Conservation (phyloP, 2,329 filamentous ascomycete species). For the Dothistroma pini region DNA sequence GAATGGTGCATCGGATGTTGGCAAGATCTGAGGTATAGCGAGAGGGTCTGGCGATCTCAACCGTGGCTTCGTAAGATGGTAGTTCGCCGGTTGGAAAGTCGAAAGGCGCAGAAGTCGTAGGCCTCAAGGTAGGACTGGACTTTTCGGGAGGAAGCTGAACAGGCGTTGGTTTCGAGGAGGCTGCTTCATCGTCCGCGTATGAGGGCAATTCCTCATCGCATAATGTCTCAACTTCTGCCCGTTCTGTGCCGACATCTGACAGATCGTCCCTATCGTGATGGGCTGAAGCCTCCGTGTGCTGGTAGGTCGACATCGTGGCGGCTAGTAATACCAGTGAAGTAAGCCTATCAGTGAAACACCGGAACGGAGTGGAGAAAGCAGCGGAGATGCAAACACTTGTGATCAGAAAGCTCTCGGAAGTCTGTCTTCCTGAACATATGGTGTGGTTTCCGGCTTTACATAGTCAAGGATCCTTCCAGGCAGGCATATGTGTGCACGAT, state of each 20-base stretch:
- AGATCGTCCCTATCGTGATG: slow-evolving; percentile 9
- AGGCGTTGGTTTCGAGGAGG: neutral
- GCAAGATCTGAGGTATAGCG: slow-evolving; percentile 18
- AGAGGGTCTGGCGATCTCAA: slow-evolving; percentile 10
- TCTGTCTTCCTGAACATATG: neutral
- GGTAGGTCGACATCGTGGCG: neutral
- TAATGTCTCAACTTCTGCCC: slow-evolving; percentile 12
- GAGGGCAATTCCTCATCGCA: slow-evolving; percentile 13
- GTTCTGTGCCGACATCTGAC: slow-evolving; percentile 14
- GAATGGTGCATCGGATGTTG: slow-evolving; percentile 15
- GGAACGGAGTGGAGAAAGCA: neutral
- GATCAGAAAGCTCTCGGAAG: no score
- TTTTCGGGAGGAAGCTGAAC: slow-evolving; percentile 3
- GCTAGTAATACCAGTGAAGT: neutral
- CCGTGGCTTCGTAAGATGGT: slow-evolving; percentile 11
- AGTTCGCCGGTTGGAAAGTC: slow-evolving; percentile 16
- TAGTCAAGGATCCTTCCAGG: neutral
- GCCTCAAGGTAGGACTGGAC: slow-evolving; percentile 5
- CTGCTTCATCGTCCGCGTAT: slow-evolving; percentile 7
- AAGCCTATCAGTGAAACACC: neutral
- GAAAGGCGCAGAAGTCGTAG: slow-evolving; percentile 17
- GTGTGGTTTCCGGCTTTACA: neutral
- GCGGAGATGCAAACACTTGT: no score
- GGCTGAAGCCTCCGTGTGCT: neutral
- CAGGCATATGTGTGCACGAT: neutral